Evolutionary conservation across 176 grass and related monocot species (phyloP), one percentile per base, ranked within the genome.

Genomic region (Lolium multiflorum): DNA sequence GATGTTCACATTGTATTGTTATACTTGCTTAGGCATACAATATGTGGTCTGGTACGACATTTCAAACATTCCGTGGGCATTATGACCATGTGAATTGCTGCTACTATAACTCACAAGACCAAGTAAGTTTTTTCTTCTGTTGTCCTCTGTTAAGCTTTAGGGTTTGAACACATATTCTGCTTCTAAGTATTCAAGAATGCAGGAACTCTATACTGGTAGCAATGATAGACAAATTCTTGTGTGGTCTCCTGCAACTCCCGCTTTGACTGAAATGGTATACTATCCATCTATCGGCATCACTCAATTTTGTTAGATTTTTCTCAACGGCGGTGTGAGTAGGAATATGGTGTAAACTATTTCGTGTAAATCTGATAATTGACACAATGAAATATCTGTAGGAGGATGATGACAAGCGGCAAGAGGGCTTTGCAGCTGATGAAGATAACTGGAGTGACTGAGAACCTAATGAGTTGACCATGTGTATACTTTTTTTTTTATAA

Each of bases 211-310:
- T 74, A 98, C 90, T 81, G 96, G 96, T 71, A 94, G 96, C 86
- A 98, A 98, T 22, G 96, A 98, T 74, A 90, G 93, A 67, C 96
- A 98, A 82, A 98, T 98, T 88, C 94, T 98, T 83, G 93, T 98
- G 84, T 98, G 93, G 96, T 91, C 96, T 82, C 90, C 93, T 38
- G 85, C 88, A 15, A 89, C 73, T 84, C 89, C 93, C 71, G 54
- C 87, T 66, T 85, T 85, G 84, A 89, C 81, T 78, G 83, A 92
- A 91, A 88, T 92, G 93, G 96, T 98, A 96, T 50, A 18, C n/a
- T 26, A 28, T 60, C 21, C 71, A 14, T 85, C 10, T 48, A 4
- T 77, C 61, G 37, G 14, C 57, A 21, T 56, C 16, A 12, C 77
- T 8, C 74, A 20, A 9, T 17, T 84, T 71, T 80, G 2, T 65